Percentiles rank a stretch among this genome's conserved stretches.
These are phyloP conservation scores for Podila epicladia DNA, from an alignment of 192 early-diverging fungal genomes.

Conservation along the genomic window DNA sequence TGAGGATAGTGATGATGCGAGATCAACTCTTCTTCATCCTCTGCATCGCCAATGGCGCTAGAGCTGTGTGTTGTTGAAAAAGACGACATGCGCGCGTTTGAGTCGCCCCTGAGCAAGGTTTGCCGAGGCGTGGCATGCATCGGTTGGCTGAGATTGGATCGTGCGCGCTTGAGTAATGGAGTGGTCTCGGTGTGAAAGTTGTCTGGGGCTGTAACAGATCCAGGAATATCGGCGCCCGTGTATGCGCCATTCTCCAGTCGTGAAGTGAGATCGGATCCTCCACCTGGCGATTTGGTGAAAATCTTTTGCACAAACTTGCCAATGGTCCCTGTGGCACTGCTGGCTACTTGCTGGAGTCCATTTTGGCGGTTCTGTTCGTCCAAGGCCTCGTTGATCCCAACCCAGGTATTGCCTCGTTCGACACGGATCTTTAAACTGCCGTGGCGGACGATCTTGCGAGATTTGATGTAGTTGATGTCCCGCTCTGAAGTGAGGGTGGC, in stretches of 20 bases:
- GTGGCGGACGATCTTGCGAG: constrained; percentile 44
- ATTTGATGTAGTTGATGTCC: constrained; percentile 49
- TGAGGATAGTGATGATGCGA: background rate
- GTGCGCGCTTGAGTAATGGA: constrained; percentile 11
- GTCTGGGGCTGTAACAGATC: constrained; percentile 22
- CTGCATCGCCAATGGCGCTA: background rate
- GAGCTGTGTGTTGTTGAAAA: constrained; percentile 26
- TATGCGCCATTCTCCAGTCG: constrained; percentile 12
- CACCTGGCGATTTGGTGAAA: constrained; percentile 33
- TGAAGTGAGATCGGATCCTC: background rate
- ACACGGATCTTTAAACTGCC: constrained; percentile 52
- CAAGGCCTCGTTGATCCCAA: constrained; percentile 37
- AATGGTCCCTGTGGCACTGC: constrained; percentile 34
- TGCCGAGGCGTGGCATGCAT: constrained; percentile 13
- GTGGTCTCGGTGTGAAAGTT: constrained; percentile 45
- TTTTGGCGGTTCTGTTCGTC: constrained; percentile 24
- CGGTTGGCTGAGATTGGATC: constrained; percentile 5
- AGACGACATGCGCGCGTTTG: constrained; percentile 14
- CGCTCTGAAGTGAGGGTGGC: constrained; percentile 32
- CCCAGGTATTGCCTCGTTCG: constrained; percentile 52
- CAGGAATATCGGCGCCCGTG: constrained; percentile 34
- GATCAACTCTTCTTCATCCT: background rate
- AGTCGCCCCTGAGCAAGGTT: background rate
- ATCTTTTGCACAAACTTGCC: constrained; percentile 46
- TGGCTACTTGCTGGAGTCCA: constrained; percentile 8